phyloP scores from a whole-genome alignment of 2,329 filamentous ascomycete genomes.

The Colletotrichum lindemuthianum region DNA sequence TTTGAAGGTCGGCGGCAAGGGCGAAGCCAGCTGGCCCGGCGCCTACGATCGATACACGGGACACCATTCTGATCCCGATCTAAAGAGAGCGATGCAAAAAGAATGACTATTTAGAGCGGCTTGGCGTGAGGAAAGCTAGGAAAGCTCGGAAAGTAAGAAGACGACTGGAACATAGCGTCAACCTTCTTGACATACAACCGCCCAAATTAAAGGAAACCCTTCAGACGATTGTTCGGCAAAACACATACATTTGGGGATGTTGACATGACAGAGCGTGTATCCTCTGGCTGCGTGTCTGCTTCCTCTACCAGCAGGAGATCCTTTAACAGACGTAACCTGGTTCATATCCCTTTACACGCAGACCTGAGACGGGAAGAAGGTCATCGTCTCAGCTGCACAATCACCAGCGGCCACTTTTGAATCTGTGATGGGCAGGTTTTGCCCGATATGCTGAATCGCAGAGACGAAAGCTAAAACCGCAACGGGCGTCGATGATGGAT shows the following conservation, averaged over 20 bases:
- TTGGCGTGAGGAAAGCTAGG: too few species aligned
- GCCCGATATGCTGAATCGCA: background rate
- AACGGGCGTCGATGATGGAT: background rate
- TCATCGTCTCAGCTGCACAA: background rate
- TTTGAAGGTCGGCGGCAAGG: conserved; percentile 23
- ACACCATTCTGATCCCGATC: background rate
- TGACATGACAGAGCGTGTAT: too few species aligned
- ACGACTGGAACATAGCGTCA: too few species aligned
- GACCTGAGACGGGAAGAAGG: too few species aligned
- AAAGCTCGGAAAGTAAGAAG: too few species aligned
- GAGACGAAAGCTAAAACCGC: background rate
- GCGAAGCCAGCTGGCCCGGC: conserved; percentile 28
- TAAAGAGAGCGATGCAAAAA: background rate
- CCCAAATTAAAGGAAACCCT: too few species aligned
- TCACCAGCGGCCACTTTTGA: background rate
- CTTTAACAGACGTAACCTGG: background rate
- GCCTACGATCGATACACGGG: conserved; percentile 11
- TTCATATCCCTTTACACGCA: background rate
- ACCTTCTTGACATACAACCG: too few species aligned
- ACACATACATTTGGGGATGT: too few species aligned
- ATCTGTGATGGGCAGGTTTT: background rate
- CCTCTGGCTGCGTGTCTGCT: too few species aligned
- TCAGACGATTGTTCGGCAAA: too few species aligned
- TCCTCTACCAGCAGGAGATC: too few species aligned
- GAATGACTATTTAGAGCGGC: background rate